Percentiles rank a stretch among this genome's conserved stretches.
Evolutionary conservation across 305 asterid species (phyloP).

Genomic region (Petunia hybrid): DNA sequence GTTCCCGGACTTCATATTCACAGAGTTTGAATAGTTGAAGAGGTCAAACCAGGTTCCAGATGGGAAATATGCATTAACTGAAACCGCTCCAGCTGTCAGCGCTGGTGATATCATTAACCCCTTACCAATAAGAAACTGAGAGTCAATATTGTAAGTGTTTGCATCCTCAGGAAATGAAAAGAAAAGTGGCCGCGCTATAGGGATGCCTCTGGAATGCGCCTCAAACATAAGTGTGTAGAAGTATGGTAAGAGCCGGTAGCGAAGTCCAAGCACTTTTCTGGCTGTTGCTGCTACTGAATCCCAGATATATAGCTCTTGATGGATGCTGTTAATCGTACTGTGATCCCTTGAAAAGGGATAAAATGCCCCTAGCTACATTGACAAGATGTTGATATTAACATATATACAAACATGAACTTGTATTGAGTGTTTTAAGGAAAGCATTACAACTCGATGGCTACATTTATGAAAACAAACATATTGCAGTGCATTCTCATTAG

Average conservation of each 20-base stretch:
- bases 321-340: constrained; percentile 43
- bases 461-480: too few species aligned
- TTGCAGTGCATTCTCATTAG: too few species aligned
- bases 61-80: constrained; percentile 76
- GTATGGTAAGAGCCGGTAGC: constrained; percentile 74
- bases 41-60: constrained; percentile 86
- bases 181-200: constrained; percentile 83
- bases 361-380: constrained; percentile 83
- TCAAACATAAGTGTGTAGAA: constrained; percentile 75
- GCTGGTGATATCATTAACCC: constrained; percentile 82
- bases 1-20: constrained; percentile 49
- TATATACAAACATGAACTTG: neutral
- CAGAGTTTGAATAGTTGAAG: constrained; percentile 55
- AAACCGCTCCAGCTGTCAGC: constrained; percentile 53
- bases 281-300: constrained; percentile 86
- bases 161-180: constrained; percentile 78
- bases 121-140: constrained; percentile 78
- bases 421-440: neutral
- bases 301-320: constrained; percentile 81
- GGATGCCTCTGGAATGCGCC: constrained; percentile 70
- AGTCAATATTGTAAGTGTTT: constrained; percentile 60
- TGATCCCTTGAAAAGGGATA: constrained; percentile 94
- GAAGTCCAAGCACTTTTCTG: constrained; percentile 70
- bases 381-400: too few species aligned
- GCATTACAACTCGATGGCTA: too few species aligned